Evolutionary conservation across 441 rosid species (phyloP), one percentile per base, ranked within the genome.

Genomic region (Adansonia madagascariensis): DNA sequence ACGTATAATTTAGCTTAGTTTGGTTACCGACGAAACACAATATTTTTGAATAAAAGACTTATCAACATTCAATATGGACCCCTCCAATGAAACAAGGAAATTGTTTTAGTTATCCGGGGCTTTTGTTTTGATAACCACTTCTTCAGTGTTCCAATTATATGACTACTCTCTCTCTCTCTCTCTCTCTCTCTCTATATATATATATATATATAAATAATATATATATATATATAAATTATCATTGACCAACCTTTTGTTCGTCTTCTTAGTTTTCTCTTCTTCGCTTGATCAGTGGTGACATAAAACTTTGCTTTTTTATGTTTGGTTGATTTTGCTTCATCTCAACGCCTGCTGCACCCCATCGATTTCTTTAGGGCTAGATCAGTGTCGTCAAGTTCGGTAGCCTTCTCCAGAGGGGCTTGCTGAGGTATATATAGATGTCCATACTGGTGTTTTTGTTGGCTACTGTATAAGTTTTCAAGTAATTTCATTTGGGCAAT

Each of bases 321-420:
- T 20, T 76, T 76, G 69, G 73, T 80, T 76, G 44, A 80, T 60
- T 56, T 57, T 71, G 62, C 71, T 84, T 52, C 47, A 72, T 55
- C 68, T 52, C 81, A 4, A 74, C 91, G 17, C 86, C 77, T 31
- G 77, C 84, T 22, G 89, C 82, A 72, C 76, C 79, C 17, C 39
- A 31, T 31, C 39, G 89, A 87, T 1, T 60, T 79, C 35, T 80
- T 88, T 74, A 87, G 87, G 46, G 77, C 84, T 61, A 84, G 96
- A 75, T 86, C 39, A 83, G 71, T 86, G 80, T 79, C 85, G 91
- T 14, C 94, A 89, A 78, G 77, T 84, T 72, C 89, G 89, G 41
- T 89, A 86, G 81, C 88, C 93, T 78, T 90, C 94, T 44, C 91
- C 97, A 10, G 97, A 89, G 77, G 94, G 90, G 73, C 82, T 89